phyloP scores from a whole-genome alignment of 768 basidiomycete genomes.

The Tricholoma sp. region DNA sequence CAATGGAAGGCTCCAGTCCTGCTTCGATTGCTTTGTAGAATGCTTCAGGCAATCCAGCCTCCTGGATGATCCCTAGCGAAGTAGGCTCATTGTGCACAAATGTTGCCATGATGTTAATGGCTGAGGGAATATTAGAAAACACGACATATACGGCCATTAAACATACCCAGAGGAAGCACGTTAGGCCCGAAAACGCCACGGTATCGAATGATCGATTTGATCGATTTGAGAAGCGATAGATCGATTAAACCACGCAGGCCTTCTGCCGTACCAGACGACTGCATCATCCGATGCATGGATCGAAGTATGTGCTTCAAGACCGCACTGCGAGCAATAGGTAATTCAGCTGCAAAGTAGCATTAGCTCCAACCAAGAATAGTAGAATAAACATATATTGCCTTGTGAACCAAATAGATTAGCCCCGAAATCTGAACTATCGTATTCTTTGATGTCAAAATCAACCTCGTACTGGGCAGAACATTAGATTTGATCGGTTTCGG shows the following conservation, averaged over 20 bases:
- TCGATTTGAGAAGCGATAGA: conserved; percentile 73
- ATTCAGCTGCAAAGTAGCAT: conserved; percentile 42
- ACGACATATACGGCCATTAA: background rate
- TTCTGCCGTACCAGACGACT: conserved; percentile 89
- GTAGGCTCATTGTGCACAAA: conserved; percentile 99
- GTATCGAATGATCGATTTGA: conserved; percentile 85
- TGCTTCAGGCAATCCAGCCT: conserved; percentile 80
- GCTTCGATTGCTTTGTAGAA: conserved; percentile 85
- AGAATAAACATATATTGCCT: conserved; percentile 30
- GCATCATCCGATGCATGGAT: conserved; percentile 97
- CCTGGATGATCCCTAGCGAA: conserved; percentile 88
- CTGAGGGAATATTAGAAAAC: conserved; percentile 30
- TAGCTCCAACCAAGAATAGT: background rate
- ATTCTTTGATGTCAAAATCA: conserved; percentile 57
- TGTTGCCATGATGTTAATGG: conserved; percentile 92
- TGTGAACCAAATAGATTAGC: conserved; percentile 47
- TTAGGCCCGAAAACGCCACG: conserved; percentile 81
- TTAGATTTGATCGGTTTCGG: conserved; percentile 10
- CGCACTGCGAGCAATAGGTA: conserved; percentile 69
- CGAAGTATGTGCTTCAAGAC: conserved; percentile 89
- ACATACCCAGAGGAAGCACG: conserved; percentile 77
- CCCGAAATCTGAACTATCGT: conserved; percentile 37
- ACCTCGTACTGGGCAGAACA: conserved; percentile 52
- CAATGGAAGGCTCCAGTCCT: conserved; percentile 82
- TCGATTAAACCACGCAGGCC: conserved; percentile 94